Evolutionary conservation across 2,329 filamentous ascomycete genomes (phyloP).

Genomic region (Neophaeococcomyces aloes): DNA sequence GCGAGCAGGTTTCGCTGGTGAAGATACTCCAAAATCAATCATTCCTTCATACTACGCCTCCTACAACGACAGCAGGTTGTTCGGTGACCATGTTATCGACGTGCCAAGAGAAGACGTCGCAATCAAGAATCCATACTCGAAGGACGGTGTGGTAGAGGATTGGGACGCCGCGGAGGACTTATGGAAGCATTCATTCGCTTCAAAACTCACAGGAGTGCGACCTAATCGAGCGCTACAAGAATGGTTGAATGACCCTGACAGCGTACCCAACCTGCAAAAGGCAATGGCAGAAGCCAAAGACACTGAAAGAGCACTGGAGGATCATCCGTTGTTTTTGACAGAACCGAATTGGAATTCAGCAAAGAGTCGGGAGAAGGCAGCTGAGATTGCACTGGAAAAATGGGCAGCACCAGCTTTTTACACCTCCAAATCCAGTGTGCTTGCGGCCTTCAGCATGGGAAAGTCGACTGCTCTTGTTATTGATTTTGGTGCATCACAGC

Average conservation of each 20-base stretch:
- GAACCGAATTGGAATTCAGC: constrained; percentile 85
- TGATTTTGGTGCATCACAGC: constrained; percentile 79
- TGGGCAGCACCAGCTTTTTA: constrained; percentile 96
- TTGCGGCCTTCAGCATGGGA: constrained; percentile 83
- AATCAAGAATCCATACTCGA: constrained; percentile 82
- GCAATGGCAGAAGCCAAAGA: constrained; percentile 52
- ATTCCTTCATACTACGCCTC: constrained; percentile 80
- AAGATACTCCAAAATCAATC: constrained; percentile 91
- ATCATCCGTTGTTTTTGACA: constrained; percentile 85
- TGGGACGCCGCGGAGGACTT: constrained; percentile 85
- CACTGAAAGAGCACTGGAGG: constrained; percentile 67
- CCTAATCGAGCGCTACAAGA: constrained; percentile 62
- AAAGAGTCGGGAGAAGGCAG: constrained; percentile 84
- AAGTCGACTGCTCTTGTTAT: constrained; percentile 89
- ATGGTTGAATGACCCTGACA: constrained; percentile 56
- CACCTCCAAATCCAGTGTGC: constrained; percentile 75
- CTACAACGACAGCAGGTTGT: constrained; percentile 50
- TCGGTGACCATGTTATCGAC: constrained; percentile 82
- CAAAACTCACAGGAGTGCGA: constrained; percentile 68
- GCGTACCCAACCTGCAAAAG: constrained; percentile 46
- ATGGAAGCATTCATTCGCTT: constrained; percentile 89
- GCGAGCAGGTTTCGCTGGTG: constrained; percentile 91
- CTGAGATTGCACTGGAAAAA: constrained; percentile 93
- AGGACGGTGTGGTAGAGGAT: constrained; percentile 84
- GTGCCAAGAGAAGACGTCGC: constrained; percentile 66